A percentile compares a stretch with the other conserved stretches of the same genome.
These are phyloP conservation scores for Colletotrichum musicola DNA, from an alignment of 2,329 filamentous ascomycete species.

Conservation along the genomic window DNA sequence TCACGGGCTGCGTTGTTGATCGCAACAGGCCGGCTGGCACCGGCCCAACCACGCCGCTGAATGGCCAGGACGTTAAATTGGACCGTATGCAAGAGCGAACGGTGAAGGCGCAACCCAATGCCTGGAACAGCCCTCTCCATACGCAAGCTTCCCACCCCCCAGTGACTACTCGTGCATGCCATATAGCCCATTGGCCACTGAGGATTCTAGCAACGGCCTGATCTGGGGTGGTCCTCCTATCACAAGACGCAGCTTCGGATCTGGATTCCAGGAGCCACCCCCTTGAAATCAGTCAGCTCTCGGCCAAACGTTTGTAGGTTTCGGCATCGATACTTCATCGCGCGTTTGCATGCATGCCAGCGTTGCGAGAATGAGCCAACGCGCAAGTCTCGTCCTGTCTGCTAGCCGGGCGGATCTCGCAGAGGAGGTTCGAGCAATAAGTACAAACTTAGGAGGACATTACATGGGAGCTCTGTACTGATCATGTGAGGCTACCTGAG, in stretches of 20 bases:
- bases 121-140: background rate
- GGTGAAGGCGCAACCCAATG: background rate
- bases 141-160: background rate
- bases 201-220: background rate
- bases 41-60: background rate
- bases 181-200: background rate
- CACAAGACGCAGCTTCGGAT: background rate
- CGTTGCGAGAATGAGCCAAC: no score
- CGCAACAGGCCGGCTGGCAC: background rate
- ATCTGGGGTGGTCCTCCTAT: no score
- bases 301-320: background rate
- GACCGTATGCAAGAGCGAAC: background rate
- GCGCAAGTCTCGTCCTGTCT: no score
- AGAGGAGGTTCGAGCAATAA: no score
- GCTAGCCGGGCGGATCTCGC: no score
- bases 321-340: no score
- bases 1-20: no score
- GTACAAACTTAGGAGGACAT: no score
- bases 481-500: no score
- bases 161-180: background rate
- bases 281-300: background rate
- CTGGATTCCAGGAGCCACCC: constrained; percentile 4
- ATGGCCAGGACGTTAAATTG: background rate
- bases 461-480: no score
- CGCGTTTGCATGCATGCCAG: no score